Evolutionary conservation across 1,284 basidiomycete species (phyloP), one percentile per base, ranked within the genome.

Genomic region (Albatrellus sp.): DNA sequence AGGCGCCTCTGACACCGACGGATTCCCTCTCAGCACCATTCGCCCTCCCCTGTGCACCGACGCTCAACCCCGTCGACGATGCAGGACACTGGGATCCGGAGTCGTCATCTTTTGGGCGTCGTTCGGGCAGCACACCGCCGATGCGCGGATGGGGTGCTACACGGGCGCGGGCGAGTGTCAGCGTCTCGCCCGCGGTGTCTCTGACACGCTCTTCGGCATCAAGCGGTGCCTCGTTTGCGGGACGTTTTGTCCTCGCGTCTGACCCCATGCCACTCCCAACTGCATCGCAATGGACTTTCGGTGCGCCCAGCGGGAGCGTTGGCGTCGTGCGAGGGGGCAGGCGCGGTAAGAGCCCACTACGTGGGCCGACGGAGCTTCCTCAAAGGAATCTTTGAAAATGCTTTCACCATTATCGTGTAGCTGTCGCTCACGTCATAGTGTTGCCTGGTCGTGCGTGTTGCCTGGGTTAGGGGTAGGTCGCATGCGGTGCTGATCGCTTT

Each of bases 1-100:
- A 61, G 7, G 55, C 60, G 1, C 67, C 67, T 2, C 52, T 55
- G 3, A 71, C 69, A 0, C 69, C 69, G 1, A 32, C 41, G 1
- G 46, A 42, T 14, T 40, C 17, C 8, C 39, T 43, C 17, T 24
- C 14, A 16, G 14, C 13, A 24, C 30, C 31, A 14, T n/a, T 30
- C 24, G 20, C 36, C 17, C 36, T 24, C 30, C 9, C 40, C 13
- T n/a, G 10, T 33, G 19, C 17, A 13, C 38, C n/a, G 11, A 11
- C 29, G 5, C 32, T 19, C 7, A 4, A 1, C 8, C 6, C n/a
- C 31, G 13, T n/a, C 16, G 24, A 29, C n/a, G 28, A 44, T 9
- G 17, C 19, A 48, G 11, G 46, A 20, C 19, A 37, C 34, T 19
- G 37, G 14, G 12, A n/a, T 37, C 20, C 42, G 29, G 31, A 32